Conservation (phyloP, 2,329 filamentous ascomycete species). For the Scytalidium sp. region DNA sequence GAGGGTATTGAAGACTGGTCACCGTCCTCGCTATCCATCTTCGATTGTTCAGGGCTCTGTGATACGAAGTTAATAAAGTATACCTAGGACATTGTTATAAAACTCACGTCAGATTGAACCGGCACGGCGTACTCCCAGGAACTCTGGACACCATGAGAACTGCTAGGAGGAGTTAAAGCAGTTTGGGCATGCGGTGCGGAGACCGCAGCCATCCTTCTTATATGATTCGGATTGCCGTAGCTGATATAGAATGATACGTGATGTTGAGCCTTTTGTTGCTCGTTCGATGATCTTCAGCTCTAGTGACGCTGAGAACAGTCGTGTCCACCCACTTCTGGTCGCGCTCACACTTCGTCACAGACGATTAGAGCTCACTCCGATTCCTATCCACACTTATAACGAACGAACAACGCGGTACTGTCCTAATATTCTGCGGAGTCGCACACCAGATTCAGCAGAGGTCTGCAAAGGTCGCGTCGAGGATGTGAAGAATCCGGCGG, state of each 20-base stretch:
- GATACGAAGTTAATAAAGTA: not conserved
- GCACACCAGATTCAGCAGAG: not conserved
- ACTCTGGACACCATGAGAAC: slow-evolving; percentile 23
- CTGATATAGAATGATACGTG: not conserved
- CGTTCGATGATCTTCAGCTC: not conserved
- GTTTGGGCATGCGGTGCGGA: slow-evolving; percentile 29
- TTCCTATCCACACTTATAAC: not conserved
- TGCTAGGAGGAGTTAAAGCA: slow-evolving; percentile 27
- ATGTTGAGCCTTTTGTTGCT: not conserved
- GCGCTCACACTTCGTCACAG: not conserved
- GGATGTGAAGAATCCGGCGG: not conserved
- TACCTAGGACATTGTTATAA: not conserved
- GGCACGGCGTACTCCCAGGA: slow-evolving; percentile 29
- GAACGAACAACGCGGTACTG: not conserved
- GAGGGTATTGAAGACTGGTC: slow-evolving; percentile 14
- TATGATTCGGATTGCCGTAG: not conserved
- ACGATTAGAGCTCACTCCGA: not conserved
- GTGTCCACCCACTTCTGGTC: not conserved
- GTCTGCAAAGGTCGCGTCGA: not conserved
- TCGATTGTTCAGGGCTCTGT: slow-evolving; percentile 13
- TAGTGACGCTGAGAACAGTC: not conserved
- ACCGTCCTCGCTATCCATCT: slow-evolving; percentile 13
- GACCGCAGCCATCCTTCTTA: slow-evolving; percentile 29
- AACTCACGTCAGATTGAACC: slow-evolving; percentile 23
- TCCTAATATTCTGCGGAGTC: not conserved